Evolutionary conservation across 1,284 basidiomycete species (phyloP).

Genomic region (Austroboletus niveus): DNA sequence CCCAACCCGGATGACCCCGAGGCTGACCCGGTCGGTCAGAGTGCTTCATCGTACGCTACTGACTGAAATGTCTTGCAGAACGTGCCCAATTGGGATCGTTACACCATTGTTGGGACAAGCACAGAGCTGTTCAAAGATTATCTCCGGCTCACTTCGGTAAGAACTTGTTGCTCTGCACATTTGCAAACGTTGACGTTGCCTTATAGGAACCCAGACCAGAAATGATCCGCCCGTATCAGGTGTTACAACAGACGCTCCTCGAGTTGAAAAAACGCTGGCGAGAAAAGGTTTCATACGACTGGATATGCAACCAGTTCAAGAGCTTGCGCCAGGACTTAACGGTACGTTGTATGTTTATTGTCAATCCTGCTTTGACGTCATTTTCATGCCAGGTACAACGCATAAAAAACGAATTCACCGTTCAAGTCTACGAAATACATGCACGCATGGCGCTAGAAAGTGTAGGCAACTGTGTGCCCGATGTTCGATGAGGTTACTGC

Average conservation of each 20-base stretch:
- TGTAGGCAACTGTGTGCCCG: constrained; percentile 45
- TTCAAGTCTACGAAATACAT: constrained; percentile 97
- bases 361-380: constrained; percentile 21
- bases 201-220: constrained; percentile 89
- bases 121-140: constrained; percentile 94
- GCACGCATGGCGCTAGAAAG: constrained; percentile 95
- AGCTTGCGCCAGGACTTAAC: constrained; percentile 96
- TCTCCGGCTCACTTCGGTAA: constrained; percentile 87
- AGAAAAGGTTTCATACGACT: constrained; percentile 81
- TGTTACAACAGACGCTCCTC: constrained; percentile 83
- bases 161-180: constrained; percentile 23
- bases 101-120: constrained; percentile 92
- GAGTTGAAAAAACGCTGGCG: constrained; percentile 91
- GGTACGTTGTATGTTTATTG: constrained; percentile 50
- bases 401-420: constrained; percentile 98
- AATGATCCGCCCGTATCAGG: constrained; percentile 85
- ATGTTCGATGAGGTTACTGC: constrained; percentile 13
- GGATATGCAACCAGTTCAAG: constrained; percentile 99
- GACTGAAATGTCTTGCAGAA: constrained; percentile 53
- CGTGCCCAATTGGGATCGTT: constrained; percentile 94
- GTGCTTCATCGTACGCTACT: constrained; percentile 4
- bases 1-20: constrained; percentile 62
- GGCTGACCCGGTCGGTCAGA: constrained; percentile 60
- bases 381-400: constrained; percentile 81
- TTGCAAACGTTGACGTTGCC: constrained; percentile 9